Evolutionary conservation across 1,284 basidiomycete genomes (phyloP).

Genomic region (Apiotrichum laibachii): DNA sequence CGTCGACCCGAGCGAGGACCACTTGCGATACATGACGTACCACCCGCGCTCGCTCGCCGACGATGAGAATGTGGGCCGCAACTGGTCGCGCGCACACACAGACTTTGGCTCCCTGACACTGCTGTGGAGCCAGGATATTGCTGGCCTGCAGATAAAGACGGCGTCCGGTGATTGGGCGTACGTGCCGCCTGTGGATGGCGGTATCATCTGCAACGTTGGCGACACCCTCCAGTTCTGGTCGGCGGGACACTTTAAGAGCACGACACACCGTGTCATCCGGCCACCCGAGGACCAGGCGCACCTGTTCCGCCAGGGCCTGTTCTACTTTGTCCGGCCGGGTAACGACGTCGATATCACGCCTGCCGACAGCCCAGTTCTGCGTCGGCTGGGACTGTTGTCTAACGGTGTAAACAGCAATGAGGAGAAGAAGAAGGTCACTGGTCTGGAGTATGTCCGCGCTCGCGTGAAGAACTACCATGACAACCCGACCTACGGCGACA

Average conservation of each 20-base stretch:
- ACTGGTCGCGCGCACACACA: constrained; percentile 37
- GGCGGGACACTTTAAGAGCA: constrained; percentile 34
- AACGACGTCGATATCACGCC: constrained; percentile 32
- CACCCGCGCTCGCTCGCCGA: constrained; percentile 34
- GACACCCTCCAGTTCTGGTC: constrained; percentile 40
- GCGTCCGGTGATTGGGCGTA: constrained; percentile 30
- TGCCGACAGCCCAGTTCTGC: constrained; percentile 28
- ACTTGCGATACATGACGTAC: constrained; percentile 40
- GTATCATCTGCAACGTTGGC: constrained; percentile 38
- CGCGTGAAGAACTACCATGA: constrained; percentile 19
- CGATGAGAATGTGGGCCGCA: constrained; percentile 30
- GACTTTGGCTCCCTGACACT: constrained; percentile 37
- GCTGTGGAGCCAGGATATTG: constrained; percentile 37
- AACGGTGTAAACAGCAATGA: background rate
- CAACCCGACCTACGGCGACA: constrained; percentile 1
- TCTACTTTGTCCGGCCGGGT: constrained; percentile 38
- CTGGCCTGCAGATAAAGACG: constrained; percentile 38
- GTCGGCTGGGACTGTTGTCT: constrained; percentile 24
- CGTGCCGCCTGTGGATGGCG: constrained; percentile 31
- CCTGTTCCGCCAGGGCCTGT: constrained; percentile 32
- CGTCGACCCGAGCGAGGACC: constrained; percentile 31
- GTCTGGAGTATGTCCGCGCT: constrained; percentile 14
- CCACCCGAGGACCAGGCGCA: constrained; percentile 37
- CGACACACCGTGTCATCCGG: constrained; percentile 32
- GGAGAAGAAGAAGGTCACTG: constrained; percentile 15